Evolutionary conservation across 108 stramenopile species (phyloP).

Genomic region (Cyclostephanos invisitatus): DNA sequence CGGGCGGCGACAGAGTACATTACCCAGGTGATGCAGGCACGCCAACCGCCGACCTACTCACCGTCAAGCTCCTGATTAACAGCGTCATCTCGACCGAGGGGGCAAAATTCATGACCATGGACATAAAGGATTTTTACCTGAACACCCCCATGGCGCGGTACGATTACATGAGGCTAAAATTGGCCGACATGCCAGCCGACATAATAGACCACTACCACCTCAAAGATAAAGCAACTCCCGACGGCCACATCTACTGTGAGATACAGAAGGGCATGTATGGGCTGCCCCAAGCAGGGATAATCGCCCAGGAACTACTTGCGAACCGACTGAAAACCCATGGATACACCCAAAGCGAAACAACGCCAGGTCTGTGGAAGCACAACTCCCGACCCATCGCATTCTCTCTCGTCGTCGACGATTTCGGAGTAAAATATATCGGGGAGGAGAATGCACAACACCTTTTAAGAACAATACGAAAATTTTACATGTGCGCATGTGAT

Average conservation of each 20-base stretch:
- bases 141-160: constrained; percentile 32
- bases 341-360: constrained; percentile 26
- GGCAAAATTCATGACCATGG: no score
- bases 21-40: no score
- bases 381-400: constrained; percentile 11
- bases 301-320: constrained; percentile 39
- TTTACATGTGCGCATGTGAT: constrained; percentile 40
- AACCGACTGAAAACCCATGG: constrained; percentile 23
- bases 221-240: constrained; percentile 1
- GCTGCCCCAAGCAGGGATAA: no score
- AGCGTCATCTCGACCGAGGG: constrained; percentile 36
- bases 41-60: no score
- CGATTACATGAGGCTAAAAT: constrained; percentile 51
- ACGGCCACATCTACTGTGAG: constrained; percentile 22
- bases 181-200: constrained; percentile 40
- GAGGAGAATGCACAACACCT: no score
- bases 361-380: constrained; percentile 49
- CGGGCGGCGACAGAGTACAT: no score
- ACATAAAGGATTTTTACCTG: constrained; percentile 33
- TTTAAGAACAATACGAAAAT: no score
- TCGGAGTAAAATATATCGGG: no score
- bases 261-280: no score
- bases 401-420: no score
- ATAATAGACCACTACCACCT: constrained; percentile 48
- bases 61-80: no score